Base-by-base conservation (phyloP, 331 rosid genomes). In the Spiraea crenata region DNA sequence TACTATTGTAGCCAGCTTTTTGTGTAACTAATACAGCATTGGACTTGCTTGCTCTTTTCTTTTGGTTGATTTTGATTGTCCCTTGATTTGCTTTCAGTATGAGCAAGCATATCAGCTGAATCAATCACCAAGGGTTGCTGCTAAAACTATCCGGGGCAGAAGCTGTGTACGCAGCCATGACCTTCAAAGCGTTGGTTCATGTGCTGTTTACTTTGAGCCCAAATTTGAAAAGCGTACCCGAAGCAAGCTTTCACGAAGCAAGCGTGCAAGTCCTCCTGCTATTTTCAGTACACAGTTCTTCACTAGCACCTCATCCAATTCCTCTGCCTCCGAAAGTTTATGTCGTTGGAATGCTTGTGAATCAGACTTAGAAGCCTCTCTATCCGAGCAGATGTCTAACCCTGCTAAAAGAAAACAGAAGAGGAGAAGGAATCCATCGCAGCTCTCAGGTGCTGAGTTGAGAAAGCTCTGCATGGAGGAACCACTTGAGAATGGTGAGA, bases 171-270 rank as follows among this genome's bases (percentile, higher is more conserved):
- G 10, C 56, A 76, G 64, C 73, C 60, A 69, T 65, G 78, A 48
- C 48, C 88, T 85, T 45, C 93, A 91, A 72, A 89, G 86, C 85
- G 84, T 82, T 47, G 82, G 85, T 63, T 82, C 93, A 71, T 84
- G 85, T 69, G 82, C 87, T 8, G 84, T 70, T 40, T 88, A 87
- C 76, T 45, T 74, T 52, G 88, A 83, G 16, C 74, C 71, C 62
- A 82, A 70, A n/a, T 76, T 77, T 44, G 65, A 61, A 16, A 61
- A 61, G 48, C 66, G 47, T 17, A 57, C 80, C 57, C 87, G 82
- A 5, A 75, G 54, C 55, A 88, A 87, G 78, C 93, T 91, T 13
- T 78, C 89, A 48, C 86, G 93, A 66, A 85, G 89, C 72, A 87
- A 77, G 67, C 92, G 92, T n/a, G 63, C 47, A 35, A 85, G 88